A percentile compares a stretch with the other conserved stretches of the same genome.
These are phyloP conservation scores for Scheffersomyces stipitis DNA, from an alignment of 805 yeast genomes.

Conservation along the genomic window DNA sequence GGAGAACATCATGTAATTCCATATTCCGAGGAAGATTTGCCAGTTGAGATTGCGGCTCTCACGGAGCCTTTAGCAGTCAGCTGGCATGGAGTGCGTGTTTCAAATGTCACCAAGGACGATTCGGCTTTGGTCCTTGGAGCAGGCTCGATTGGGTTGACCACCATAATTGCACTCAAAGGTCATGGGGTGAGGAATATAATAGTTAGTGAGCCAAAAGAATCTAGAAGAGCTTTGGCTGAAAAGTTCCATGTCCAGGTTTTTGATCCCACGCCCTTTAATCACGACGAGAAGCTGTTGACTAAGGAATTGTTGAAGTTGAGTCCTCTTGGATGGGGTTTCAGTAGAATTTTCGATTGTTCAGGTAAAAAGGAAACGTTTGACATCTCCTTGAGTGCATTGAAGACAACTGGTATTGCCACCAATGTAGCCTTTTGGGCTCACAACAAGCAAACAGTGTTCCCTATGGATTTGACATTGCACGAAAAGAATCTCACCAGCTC, in stretches of 20 bases:
- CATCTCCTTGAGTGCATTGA: conserved; percentile 1
- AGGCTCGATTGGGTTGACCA: conserved; percentile 3
- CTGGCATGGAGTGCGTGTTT: conserved; percentile 3
- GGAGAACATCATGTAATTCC: conserved; percentile 2
- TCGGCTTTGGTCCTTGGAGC: conserved; percentile 3
- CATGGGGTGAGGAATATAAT: conserved; percentile 1
- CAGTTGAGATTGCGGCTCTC: conserved; percentile 2
- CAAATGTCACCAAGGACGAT: neutral
- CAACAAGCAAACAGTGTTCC: conserved; percentile 1
- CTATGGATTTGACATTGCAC: conserved; percentile 4
- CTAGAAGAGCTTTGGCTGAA: conserved; percentile 3
- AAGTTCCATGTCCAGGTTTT: conserved; percentile 1
- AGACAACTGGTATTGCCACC: conserved; percentile 3
- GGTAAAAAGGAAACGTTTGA: conserved; percentile 3
- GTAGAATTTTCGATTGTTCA: conserved; percentile 2
- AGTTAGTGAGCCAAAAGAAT: conserved; percentile 1
- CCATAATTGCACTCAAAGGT: conserved; percentile 2
- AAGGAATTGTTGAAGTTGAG: conserved; percentile 1
- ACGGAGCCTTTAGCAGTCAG: conserved; percentile 4
- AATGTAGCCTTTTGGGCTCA: conserved; percentile 5
- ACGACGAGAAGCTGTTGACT: neutral
- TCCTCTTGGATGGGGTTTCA: conserved; percentile 1
- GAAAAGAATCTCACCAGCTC: conserved; percentile 4
- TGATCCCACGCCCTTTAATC: conserved; percentile 2
- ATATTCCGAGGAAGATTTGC: neutral